Conservation (phyloP, 225 moss, liverwort and hornwort species). For the Ulota crispa region DNA sequence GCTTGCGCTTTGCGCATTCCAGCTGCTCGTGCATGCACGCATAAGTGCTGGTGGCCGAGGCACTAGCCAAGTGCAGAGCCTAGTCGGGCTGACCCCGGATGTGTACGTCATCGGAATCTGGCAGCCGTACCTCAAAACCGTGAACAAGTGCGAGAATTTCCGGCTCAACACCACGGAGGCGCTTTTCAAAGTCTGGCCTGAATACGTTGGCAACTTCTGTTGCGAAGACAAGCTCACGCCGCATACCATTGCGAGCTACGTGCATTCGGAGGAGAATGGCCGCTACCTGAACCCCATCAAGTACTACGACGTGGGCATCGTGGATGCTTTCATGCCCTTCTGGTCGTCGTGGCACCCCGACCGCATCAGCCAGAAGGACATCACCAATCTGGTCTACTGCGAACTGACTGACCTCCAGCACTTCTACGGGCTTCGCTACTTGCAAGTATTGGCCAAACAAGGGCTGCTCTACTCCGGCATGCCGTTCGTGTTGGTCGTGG, state of each 20-base stretch:
- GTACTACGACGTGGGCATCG: constrained; percentile 21
- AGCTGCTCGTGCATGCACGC: not conserved
- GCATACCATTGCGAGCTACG: constrained; percentile 7
- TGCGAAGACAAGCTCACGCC: not conserved
- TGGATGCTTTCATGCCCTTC: not conserved
- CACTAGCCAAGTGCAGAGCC: not conserved
- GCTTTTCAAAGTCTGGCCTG: constrained; percentile 6
- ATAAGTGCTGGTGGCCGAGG: not conserved
- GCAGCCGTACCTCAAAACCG: not conserved
- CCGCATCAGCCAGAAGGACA: constrained; percentile 25
- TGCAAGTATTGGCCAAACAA: not conserved
- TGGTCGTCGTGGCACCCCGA: not conserved
- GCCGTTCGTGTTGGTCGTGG: constrained; percentile 19
- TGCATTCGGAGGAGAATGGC: not conserved
- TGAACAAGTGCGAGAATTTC: not conserved
- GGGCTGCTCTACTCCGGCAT: not conserved
- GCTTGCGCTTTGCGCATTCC: not conserved
- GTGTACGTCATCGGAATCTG: not conserved
- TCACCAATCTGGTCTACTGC: not conserved
- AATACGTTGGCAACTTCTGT: not conserved
- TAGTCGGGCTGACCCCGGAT: not conserved
- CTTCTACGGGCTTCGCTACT: not conserved
- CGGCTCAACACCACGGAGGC: not conserved
- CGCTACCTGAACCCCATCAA: constrained; percentile 6
- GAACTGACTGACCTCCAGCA: constrained; percentile 18